Evolutionary conservation across 2,329 filamentous ascomycete species (phyloP), one percentile per base, ranked within the genome.

Genomic region (Alternaria brassicicola): DNA sequence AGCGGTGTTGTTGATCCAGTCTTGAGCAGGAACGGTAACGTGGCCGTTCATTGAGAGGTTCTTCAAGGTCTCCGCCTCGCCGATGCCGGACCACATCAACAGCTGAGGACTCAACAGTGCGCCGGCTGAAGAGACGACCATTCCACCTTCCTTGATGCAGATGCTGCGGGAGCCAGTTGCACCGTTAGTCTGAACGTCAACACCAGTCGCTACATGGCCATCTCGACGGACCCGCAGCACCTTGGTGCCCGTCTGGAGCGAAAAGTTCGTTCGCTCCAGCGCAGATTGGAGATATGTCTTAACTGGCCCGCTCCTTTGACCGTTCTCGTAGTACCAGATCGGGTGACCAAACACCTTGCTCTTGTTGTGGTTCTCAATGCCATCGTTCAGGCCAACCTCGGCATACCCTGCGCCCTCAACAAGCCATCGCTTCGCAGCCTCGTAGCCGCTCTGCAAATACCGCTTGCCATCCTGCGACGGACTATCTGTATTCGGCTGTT

Each of bases 231-330:
- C 76, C 8, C 79, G 76, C n/a, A 76, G 64, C 19, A 83, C 83
- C 30, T 73, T 76, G 10, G 78, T 78, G 12, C 80, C 78, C 0
- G 74, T 81, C 64, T 79, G 74, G 1, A 86, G 63, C 8, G 64
- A 53, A 49, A 72, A 72, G 62, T 72, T 72, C 4, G 64, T 50
- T 23, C 67, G 66, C 65, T 51, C 71, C 71, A 73, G 84, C 0
- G 83, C 82, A 4, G 72, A 76, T 59, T 84, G 82, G 0, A 86
- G 78, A 61, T 85, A 84, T 0, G 81, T 84, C 54, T 76, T 76
- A 0, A 76, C 77, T 0, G 83, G 82, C 0, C 83, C 83, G 19
- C 82, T 82, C 39, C 83, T 75, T 60, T 85, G 80, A 3, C 82
- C 83, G 19, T 80, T 71, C 17, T 79, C 76, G 61, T 84, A 84